Evolutionary conservation across 768 basidiomycete species (phyloP), one percentile per base, ranked within the genome.

Genomic region (Basidioascus undulatus): DNA sequence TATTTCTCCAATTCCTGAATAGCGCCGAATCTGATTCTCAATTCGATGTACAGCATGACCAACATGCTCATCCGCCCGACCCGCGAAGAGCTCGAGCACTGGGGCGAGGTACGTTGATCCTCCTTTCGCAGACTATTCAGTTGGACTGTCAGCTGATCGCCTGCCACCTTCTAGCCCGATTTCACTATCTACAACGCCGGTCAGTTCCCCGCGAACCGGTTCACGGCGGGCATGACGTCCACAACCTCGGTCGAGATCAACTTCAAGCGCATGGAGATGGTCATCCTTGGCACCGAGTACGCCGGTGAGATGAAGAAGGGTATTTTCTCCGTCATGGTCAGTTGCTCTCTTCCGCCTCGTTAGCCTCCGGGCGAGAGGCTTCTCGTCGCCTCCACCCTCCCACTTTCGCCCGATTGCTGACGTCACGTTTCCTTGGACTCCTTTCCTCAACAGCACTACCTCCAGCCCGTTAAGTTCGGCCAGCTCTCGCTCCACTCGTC

Each of bases 221-320:
- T 96, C 70, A 98, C 92, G 45, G 84, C 92, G 66, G 92, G 92
- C 61, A 96, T 96, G 92, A 89, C 83, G 46, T 92, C 86, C 9
- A 82, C 86, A 24, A 96, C 92, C 6, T 92, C 87, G 3, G 89
- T 98, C 37, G 89, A 94, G 64, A 83, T 98, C 67, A 98, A 98
- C 71, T 96, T 98, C 64, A 92, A 92, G 68, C 81, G 92, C 31
- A 92, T 86, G 84, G 92, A 98, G 62, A 98, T 98, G 92, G 89
- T 98, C 54, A 96, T 98, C 55, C 81, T 98, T 51, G 89, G 62
- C 12, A 57, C 56, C 35, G 54, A 94, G 57, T 52, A 52, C 46
- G 53, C 53, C 20, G 53, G 53, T 27, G 53, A 98, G 66, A 98
- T 98, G 92, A 98, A 98, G 67, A 98, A 98, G 72, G 92, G 92